Base-by-base conservation (phyloP, 331 rosid species). In the Dryas integrifolia region DNA sequence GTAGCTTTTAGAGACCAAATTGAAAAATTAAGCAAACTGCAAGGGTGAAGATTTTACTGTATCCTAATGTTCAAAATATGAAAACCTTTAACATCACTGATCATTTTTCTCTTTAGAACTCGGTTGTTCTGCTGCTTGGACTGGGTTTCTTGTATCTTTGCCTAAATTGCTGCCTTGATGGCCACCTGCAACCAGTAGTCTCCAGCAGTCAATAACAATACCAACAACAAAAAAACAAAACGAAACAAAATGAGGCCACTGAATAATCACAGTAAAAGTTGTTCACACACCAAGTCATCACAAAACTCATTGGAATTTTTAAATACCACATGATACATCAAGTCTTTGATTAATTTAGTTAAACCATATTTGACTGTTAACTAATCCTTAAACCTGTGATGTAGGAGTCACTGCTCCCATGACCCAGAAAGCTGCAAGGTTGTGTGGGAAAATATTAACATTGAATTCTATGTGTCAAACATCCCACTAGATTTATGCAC, bases 91-190 rank as follows among this genome's bases (percentile, higher is more conserved):
- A 74, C 77, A 76, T 85, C 83, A 89, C 58, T 52, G 81, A 76
- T 82, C 88, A 85, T 79, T 85, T 87, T 84, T 89, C 75, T 81
- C 91, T 80, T 89, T 92, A 30, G 84, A 75, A 71, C 72, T 65
- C 46, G 82, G 86, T 57, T 89, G 86, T 57, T 89, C 89, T 8
- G 86, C 80, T 40, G 83, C 84, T 78, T 88, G 90, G 77, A 74
- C 75, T 11, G 72, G 75, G 84, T 84, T 88, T 80, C 90, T 89
- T 21, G 76, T 66, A 46, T 85, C 94, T 78, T 84, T 89, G 26
- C 78, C 85, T 53, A 64, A 75, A 73, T 67, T 69, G 84, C 87
- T 85, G 64, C 87, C 91, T 41, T 72, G 91, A 72, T 75, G 88
- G 47, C 77, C 89, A 77, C 92, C 97, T 95, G 80, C 79, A 61